These are phyloP conservation scores for Kwoniella pini DNA, from an alignment of 768 basidiomycete species.

Conservation along the genomic window DNA sequence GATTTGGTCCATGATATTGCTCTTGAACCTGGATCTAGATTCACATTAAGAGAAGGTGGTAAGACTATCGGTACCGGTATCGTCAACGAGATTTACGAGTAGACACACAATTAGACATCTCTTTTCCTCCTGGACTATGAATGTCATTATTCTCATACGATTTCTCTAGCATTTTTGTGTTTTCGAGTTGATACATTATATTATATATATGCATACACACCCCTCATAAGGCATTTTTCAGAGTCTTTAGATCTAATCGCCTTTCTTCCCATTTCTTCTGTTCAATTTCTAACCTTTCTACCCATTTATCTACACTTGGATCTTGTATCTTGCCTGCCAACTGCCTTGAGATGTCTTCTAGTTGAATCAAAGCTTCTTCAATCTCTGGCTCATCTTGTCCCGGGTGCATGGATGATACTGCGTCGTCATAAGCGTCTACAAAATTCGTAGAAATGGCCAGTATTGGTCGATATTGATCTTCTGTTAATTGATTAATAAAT, in stretches of 20 bases:
- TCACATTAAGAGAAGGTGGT: conserved; percentile 92
- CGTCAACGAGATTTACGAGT: conserved; percentile 74
- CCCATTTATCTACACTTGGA: conserved; percentile 32
- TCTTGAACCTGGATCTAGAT: conserved; percentile 82
- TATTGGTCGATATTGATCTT: conserved; percentile 17
- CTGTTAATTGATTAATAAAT: conserved; percentile 9
- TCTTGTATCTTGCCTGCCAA: conserved; percentile 9
- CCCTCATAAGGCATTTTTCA: conserved; percentile 19
- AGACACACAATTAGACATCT: conserved; percentile 11
- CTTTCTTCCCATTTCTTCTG: conserved; percentile 28
- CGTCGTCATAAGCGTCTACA: conserved; percentile 35
- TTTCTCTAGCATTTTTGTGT: conserved; percentile 1
- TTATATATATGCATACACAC: conserved; percentile 27
- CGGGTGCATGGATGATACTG: conserved; percentile 39
- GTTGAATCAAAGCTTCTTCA: conserved; percentile 18
- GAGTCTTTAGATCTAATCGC: conserved; percentile 15
- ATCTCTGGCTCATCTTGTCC: conserved; percentile 37
- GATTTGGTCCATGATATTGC: conserved; percentile 81
- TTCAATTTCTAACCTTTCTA: conserved; percentile 24
- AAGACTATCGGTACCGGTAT: conserved; percentile 95
- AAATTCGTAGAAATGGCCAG: conserved; percentile 20
- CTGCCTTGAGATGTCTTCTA: conserved; percentile 13
- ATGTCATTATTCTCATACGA: not conserved
- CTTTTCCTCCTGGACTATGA: too few relatives aligned
- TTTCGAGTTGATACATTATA: conserved; percentile 4